These are phyloP conservation scores for Anastatica hierochuntica DNA, from an alignment of 345 rosid genomes.

Conservation along the genomic window DNA sequence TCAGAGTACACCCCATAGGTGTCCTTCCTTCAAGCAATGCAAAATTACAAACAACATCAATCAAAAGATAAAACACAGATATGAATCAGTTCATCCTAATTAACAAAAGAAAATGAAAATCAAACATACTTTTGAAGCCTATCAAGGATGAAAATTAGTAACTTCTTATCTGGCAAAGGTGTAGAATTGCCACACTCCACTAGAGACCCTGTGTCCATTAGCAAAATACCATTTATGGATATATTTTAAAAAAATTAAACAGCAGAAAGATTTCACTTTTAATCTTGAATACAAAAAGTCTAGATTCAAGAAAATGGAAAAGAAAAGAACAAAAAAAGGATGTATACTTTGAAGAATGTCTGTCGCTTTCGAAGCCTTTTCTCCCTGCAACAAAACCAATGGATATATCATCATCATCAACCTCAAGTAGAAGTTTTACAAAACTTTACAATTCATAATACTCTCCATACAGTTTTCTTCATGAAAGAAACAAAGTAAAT, in stretches of 20 bases:
- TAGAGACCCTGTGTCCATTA: slow-evolving; percentile 71
- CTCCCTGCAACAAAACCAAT: slow-evolving; percentile 55
- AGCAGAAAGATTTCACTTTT: no score
- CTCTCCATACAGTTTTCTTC: no score
- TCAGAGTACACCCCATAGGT: slow-evolving; percentile 91
- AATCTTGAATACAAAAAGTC: no score
- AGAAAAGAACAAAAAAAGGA: slow-evolving; percentile 3
- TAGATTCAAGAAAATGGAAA: no score
- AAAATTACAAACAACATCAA: slow-evolving; percentile 4
- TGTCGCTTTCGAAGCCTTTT: slow-evolving; percentile 75
- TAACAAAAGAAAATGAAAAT: slow-evolving; percentile 23
- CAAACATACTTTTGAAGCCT: slow-evolving; percentile 99
- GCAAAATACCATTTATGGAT: no score
- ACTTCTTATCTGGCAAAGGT: slow-evolving; percentile 97
- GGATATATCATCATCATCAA: no score
- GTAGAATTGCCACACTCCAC: slow-evolving; percentile 85
- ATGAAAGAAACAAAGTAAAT: not conserved
- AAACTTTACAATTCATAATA: no score
- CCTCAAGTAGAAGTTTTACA: no score
- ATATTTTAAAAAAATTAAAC: no score
- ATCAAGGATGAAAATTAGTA: slow-evolving; percentile 95
- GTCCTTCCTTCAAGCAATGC: slow-evolving; percentile 57
- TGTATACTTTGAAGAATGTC: slow-evolving; percentile 58
- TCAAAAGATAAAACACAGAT: not conserved
- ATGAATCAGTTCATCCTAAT: no score